Evolutionary conservation across 345 rosid species (phyloP).

Genomic region (Sisymbrium altissimum): DNA sequence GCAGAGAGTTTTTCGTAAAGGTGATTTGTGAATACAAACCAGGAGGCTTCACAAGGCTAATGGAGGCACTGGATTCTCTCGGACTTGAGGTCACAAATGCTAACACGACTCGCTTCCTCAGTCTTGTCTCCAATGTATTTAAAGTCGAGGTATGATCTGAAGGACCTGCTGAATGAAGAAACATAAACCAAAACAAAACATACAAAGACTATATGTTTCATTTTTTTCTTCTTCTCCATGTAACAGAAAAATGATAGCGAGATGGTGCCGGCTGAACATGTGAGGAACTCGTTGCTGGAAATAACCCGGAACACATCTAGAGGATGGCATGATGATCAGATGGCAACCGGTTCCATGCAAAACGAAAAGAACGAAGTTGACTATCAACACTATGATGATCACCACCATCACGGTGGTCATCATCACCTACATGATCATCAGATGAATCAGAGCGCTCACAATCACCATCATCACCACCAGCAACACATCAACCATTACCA

Average conservation of each 20-base stretch:
- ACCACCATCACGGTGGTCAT: constrained; percentile 36
- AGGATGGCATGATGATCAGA: constrained; percentile 50
- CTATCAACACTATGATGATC: constrained; percentile 36
- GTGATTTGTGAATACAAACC: constrained; percentile 84
- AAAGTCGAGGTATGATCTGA: constrained; percentile 64
- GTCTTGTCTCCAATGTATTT: constrained; percentile 88
- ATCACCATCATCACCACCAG: constrained; percentile 42
- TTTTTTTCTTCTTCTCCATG: not conserved
- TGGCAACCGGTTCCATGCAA: constrained; percentile 39
- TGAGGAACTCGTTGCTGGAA: constrained; percentile 75
- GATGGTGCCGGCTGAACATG: constrained; percentile 73
- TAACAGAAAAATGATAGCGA: constrained; percentile 72
- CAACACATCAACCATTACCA: constrained; percentile 43
- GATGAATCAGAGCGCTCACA: constrained; percentile 31
- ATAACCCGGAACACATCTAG: constrained; percentile 55
- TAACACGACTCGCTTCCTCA: constrained; percentile 66
- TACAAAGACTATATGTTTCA: not conserved
- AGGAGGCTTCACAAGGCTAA: constrained; percentile 74
- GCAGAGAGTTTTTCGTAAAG: constrained; percentile 82
- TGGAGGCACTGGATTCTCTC: constrained; percentile 80
- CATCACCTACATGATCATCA: constrained; percentile 39
- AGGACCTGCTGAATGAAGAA: not conserved
- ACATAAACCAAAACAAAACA: not conserved
- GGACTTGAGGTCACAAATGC: constrained; percentile 89
- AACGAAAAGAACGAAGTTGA: constrained; percentile 38